Evolutionary conservation across 2,329 filamentous ascomycete genomes (phyloP), one percentile per base, ranked within the genome.

Genomic region (Verticillium nubilum): DNA sequence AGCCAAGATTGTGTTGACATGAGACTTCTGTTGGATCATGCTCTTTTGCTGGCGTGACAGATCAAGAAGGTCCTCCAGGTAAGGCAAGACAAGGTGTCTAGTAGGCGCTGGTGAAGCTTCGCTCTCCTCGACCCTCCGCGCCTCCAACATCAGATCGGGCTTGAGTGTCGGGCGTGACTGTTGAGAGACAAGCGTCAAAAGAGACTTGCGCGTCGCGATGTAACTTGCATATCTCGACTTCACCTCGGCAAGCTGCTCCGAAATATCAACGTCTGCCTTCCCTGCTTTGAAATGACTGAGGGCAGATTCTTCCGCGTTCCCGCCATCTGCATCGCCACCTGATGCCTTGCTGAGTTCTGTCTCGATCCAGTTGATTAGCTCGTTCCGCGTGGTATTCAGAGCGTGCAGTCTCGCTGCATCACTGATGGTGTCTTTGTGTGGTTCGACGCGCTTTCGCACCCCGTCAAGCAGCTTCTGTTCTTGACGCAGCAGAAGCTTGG

Each of bases 321-420:
- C 58, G 25, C 64, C 63, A 5, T 69, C 67, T 4, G 66, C 62
- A 10, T 52, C 54, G 0, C 68, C 67, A 5, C 72, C 73, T 4
- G 78, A 76, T 1, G 84, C 83, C 58, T 82, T 83, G 57, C 78
- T 74, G 25, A 89, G 72, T 68, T 88, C 86, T 5, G 73, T 74
- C 69, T 89, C 86, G 59, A 89, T 87, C 86, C 86, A 89, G 59
- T 72, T 76, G 60, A 89, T 88, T 56, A 89, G 76, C 62, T 84
- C 82, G 57, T 81, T 80, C 17, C 86, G 78, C 12, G 86, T 83
- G 7, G 73, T 73, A 50, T 78, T 79, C 10, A 89, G 72, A 15
- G 86, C 86, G 54, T 78, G 74, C 2, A 85, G 64, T 62, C 80
- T 83, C 17, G 74, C 70, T 58, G 67, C 64, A 15, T 72, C 69